Percentiles rank a stretch among this genome's conserved stretches.
These are phyloP conservation scores for Forsythia suspensa DNA, from an alignment of 257 asterid genomes.

Conservation along the genomic window DNA sequence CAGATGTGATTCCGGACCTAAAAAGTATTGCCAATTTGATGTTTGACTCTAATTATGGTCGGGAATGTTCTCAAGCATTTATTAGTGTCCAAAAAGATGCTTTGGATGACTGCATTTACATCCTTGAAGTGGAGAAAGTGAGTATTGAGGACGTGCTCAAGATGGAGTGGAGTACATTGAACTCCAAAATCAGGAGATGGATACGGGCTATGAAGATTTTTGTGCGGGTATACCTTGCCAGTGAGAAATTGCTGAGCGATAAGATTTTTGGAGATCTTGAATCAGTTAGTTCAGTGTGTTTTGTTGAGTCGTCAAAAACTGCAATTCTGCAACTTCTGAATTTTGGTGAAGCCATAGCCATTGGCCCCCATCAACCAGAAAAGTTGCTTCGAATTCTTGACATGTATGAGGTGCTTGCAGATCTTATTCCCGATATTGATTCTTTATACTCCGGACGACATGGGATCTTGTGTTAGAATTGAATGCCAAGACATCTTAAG, in stretches of 20 bases:
- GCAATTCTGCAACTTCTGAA: constrained; percentile 68
- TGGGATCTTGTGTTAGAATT: constrained; percentile 44
- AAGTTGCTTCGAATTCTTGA: constrained; percentile 75
- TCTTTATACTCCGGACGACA: constrained; percentile 50
- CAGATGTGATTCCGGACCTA: constrained; percentile 61
- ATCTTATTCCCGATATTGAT: constrained; percentile 57
- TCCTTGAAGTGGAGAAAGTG: constrained; percentile 75
- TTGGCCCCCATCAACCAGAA: constrained; percentile 82
- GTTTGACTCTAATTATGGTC: constrained; percentile 75
- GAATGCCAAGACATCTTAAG: constrained; percentile 62
- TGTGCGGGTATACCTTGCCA: constrained; percentile 74
- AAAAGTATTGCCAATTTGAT: constrained; percentile 68
- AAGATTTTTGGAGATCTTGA: constrained; percentile 79
- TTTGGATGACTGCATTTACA: constrained; percentile 75
- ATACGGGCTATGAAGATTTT: constrained; percentile 79
- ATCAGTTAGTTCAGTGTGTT: constrained; percentile 47
- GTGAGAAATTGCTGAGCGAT: constrained; percentile 73
- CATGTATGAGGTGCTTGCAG: constrained; percentile 83
- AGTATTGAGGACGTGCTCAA: constrained; percentile 85
- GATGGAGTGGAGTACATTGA: constrained; percentile 79
- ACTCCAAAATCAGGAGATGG: constrained; percentile 87
- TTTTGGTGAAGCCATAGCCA: constrained; percentile 76
- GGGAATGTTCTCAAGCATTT: constrained; percentile 83
- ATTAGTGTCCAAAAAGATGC: constrained; percentile 74
- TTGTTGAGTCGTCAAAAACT: constrained; percentile 71